phyloP scores from a whole-genome alignment of 2,329 filamentous ascomycete species.

The Alternaria sp. region DNA sequence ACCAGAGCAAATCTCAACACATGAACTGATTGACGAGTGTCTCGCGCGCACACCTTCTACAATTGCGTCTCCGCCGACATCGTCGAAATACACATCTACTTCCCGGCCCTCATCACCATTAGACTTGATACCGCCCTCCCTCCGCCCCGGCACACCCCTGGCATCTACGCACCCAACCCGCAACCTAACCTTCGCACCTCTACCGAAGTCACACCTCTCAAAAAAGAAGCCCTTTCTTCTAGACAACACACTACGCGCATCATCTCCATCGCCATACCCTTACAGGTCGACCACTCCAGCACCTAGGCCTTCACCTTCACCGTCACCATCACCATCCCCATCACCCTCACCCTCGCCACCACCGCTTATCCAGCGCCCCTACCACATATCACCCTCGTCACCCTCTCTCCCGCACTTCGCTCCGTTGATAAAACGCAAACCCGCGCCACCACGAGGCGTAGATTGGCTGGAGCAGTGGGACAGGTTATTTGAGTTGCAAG shows the following conservation, averaged over 20 bases:
- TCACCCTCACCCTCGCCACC: background rate
- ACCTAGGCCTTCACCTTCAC: background rate
- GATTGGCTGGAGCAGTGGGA: constrained; percentile 20
- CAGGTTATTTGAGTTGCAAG: background rate
- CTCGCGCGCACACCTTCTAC: background rate
- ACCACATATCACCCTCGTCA: background rate
- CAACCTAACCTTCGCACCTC: background rate
- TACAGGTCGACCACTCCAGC: background rate
- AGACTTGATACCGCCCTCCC: background rate
- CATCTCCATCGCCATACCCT: no score
- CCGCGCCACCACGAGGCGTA: constrained; percentile 8
- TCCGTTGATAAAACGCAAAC: constrained; percentile 8
- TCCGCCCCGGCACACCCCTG: background rate
- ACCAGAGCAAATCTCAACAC: background rate
- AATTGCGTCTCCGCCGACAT: no score
- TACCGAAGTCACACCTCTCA: background rate
- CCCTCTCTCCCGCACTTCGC: background rate
- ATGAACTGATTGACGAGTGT: background rate
- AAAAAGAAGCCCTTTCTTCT: no score
- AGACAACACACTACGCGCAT: no score
- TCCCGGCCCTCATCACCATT: fast-evolving
- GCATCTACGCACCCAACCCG: background rate
- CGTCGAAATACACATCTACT: fast-evolving
- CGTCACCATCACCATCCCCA: background rate
- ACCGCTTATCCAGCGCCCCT: background rate